Evolutionary conservation across 1,139 yeast species (phyloP).

Genomic region (Pichia sorboxylosa): DNA sequence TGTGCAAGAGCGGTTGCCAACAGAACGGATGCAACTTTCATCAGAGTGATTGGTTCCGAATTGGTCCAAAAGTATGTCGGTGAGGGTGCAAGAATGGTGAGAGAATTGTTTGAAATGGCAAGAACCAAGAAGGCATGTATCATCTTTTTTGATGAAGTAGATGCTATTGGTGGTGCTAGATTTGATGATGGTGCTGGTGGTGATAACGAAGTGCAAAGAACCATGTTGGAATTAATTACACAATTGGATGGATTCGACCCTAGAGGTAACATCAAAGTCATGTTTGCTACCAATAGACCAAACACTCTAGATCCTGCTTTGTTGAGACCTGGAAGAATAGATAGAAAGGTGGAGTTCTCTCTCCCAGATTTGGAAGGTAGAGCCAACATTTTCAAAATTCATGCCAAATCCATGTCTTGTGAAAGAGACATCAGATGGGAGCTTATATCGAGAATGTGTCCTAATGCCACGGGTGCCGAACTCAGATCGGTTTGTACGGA

Average conservation of each 20-base stretch:
- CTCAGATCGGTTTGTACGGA: constrained; percentile 92
- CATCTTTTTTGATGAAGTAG: constrained; percentile 92
- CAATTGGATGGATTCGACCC: constrained; percentile 98
- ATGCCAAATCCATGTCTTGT: constrained; percentile 93
- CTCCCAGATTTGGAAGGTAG: constrained; percentile 95
- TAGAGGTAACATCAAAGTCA: constrained; percentile 94
- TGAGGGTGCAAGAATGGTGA: constrained; percentile 98
- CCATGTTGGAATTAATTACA: constrained; percentile 95
- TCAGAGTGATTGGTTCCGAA: constrained; percentile 95
- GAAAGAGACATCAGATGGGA: constrained; percentile 98
- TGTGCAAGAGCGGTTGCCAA: constrained; percentile 99
- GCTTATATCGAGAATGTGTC: constrained; percentile 89
- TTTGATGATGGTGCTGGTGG: constrained; percentile 99
- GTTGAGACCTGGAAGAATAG: constrained; percentile 95
- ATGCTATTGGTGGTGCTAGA: constrained; percentile 98
- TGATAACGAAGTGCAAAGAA: constrained; percentile 96
- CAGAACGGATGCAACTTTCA: constrained; percentile 96
- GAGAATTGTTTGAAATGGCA: constrained; percentile 97
- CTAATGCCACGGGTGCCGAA: constrained; percentile 98
- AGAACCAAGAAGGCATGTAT: constrained; percentile 96
- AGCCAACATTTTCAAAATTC: constrained; percentile 93
- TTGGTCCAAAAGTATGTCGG: constrained; percentile 97
- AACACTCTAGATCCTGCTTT: constrained; percentile 96
- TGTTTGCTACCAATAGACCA: constrained; percentile 98
- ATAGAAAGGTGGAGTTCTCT: constrained; percentile 93